phyloP scores from a whole-genome alignment of 352 stramenopile species.

The Pythium monospermum region DNA sequence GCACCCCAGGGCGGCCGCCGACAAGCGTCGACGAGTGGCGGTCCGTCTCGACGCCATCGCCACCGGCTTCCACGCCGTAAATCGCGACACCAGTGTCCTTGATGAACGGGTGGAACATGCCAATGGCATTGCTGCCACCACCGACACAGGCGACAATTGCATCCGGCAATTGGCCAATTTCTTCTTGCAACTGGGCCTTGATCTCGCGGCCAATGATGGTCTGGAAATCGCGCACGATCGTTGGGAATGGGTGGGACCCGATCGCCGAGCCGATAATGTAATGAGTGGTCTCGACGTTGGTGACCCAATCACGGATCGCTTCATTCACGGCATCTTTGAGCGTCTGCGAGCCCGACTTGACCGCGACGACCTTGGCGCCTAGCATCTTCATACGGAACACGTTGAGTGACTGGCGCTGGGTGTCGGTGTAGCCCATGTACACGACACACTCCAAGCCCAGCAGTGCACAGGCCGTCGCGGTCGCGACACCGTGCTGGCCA shows the following conservation, averaged over 20 bases:
- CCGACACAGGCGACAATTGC: constrained; percentile 97
- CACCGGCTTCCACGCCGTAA: constrained; percentile 95
- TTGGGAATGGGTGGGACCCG: constrained; percentile 97
- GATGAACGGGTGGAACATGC: constrained; percentile 97
- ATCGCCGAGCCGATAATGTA: constrained; percentile 99
- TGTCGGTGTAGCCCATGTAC: constrained; percentile 99
- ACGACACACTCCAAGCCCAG: constrained; percentile 95
- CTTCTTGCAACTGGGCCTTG: constrained; percentile 91
- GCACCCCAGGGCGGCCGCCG: constrained; percentile 91
- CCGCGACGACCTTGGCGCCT: constrained; percentile 96
- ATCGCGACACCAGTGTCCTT: constrained; percentile 92
- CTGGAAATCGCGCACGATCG: constrained; percentile 98
- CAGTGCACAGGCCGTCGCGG: constrained; percentile 95
- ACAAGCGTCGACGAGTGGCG: constrained; percentile 95
- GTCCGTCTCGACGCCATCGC: constrained; percentile 85
- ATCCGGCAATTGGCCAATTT: constrained; percentile 94
- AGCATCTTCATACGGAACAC: constrained; percentile 99
- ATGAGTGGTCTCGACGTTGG: constrained; percentile 97
- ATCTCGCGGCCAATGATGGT: constrained; percentile 94
- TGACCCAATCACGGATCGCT: constrained; percentile 98
- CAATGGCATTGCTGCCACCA: constrained; percentile 98
- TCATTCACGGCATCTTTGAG: constrained; percentile 99
- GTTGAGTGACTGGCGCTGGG: constrained; percentile 96
- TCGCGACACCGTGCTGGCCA: constrained; percentile 97
- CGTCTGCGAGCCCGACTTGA: constrained; percentile 94